These are phyloP conservation scores for Yueomyces sp. DNA, from an alignment of 805 yeast species.

Conservation along the genomic window DNA sequence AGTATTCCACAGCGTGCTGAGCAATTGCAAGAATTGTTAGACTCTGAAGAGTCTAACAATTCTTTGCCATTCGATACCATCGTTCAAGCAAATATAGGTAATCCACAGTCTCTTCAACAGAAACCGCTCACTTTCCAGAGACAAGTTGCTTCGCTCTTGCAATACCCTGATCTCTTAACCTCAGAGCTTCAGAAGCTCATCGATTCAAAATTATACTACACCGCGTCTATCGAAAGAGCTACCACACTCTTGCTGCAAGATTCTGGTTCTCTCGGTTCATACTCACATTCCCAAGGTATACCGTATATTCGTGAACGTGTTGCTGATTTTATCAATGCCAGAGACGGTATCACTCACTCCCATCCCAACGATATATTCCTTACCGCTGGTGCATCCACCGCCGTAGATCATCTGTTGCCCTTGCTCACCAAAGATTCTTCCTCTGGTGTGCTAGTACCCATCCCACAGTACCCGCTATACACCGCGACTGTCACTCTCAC, in stretches of 20 bases:
- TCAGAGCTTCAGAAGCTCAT: conserved; percentile 1
- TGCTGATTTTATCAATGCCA: conserved; percentile 59
- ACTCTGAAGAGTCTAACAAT: conserved; percentile 30
- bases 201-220: conserved; percentile 26
- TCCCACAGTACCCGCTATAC: conserved; percentile 95
- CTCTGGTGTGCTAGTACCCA: conserved; percentile 80
- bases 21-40: conserved; percentile 48
- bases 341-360: conserved; percentile 41
- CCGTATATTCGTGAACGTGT: conserved; percentile 56
- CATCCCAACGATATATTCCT: conserved; percentile 67
- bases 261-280: conserved; percentile 80
- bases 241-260: conserved; percentile 38
- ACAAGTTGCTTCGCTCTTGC: conserved; percentile 74
- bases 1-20: conserved; percentile 84
- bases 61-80: conserved; percentile 66
- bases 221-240: conserved; percentile 69
- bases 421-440: conserved; percentile 51
- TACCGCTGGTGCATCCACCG: conserved; percentile 91
- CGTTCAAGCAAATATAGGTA: conserved; percentile 87
- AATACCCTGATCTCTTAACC: conserved; percentile 60
- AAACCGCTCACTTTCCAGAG: conserved; percentile 88
- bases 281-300: conserved; percentile 87
- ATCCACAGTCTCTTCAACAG: conserved; percentile 94
- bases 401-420: conserved; percentile 68
- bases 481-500: conserved; percentile 82